phyloP scores from a whole-genome alignment of 75 land plant species.

The Cunninghamia lanceolata region DNA sequence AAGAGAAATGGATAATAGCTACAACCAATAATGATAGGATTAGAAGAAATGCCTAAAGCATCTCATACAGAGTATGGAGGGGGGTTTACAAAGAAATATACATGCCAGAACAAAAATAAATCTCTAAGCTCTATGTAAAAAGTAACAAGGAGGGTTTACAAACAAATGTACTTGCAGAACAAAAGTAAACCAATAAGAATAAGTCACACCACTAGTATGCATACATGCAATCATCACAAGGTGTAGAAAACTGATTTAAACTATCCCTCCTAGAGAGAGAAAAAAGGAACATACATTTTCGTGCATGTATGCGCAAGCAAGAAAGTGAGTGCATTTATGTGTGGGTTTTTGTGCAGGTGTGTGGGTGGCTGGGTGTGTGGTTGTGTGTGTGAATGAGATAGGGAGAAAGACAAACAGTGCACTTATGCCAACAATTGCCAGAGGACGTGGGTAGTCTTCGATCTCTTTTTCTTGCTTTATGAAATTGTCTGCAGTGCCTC shows the following conservation, averaged over 20 bases:
- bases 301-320: neutral
- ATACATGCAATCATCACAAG: neutral
- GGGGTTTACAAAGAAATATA: neutral
- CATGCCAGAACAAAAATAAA: neutral
- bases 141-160: too few species aligned
- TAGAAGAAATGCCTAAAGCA: neutral
- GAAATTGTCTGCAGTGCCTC: neutral
- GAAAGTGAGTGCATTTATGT: neutral
- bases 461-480: slow-evolving; percentile 41
- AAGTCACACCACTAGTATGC: too few species aligned
- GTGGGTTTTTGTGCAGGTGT: neutral
- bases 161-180: too few species aligned
- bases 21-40: neutral
- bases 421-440: slow-evolving; percentile 82
- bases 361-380: neutral
- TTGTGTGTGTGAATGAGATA: neutral
- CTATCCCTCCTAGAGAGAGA: neutral
- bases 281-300: neutral
- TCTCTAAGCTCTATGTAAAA: too few species aligned
- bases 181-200: too few species aligned
- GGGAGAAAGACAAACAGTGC: slow-evolving; percentile 56
- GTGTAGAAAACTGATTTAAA: neutral
- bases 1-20: neutral
- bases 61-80: neutral
- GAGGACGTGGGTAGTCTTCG: slow-evolving; percentile 77